Evolutionary conservation across 2,329 filamentous ascomycete species (phyloP).

Genomic region (Hymenoscyphus linearis): DNA sequence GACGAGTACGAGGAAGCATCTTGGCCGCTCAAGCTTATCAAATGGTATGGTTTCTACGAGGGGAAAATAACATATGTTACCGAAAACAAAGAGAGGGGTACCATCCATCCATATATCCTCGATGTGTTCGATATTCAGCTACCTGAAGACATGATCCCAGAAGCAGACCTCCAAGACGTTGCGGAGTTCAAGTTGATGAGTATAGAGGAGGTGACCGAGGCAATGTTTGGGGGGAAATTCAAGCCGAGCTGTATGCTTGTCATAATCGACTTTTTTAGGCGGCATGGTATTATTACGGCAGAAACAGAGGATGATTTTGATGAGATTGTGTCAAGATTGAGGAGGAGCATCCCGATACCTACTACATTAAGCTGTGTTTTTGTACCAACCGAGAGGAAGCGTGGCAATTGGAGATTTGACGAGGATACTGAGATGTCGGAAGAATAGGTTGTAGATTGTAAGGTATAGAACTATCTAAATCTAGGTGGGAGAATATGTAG

Average conservation of each 20-base stretch:
- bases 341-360: conserved; percentile 6
- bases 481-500: too few relatives aligned
- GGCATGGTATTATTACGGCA: conserved; percentile 67
- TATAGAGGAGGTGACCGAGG: conserved; percentile 52
- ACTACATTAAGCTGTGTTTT: conserved; percentile 2
- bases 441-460: too few relatives aligned
- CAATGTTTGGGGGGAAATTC: conserved; percentile 64
- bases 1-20: conserved; percentile 73
- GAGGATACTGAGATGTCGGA: too few relatives aligned
- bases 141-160: conserved; percentile 49
- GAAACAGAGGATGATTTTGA: conserved; percentile 52
- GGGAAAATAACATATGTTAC: conserved; percentile 66
- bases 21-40: conserved; percentile 53
- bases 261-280: conserved; percentile 74
- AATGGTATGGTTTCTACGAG: conserved; percentile 43
- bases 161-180: conserved; percentile 73
- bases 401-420: too few relatives aligned
- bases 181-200: conserved; percentile 66
- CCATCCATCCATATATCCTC: conserved; percentile 61
- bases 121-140: conserved; percentile 77
- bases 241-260: conserved; percentile 80
- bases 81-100: conserved; percentile 56
- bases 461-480: too few relatives aligned
- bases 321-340: conserved; percentile 3
- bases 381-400: too few relatives aligned